Evolutionary conservation across 1,284 basidiomycete species (phyloP).

Genomic region (Heterobasidion parviporum): DNA sequence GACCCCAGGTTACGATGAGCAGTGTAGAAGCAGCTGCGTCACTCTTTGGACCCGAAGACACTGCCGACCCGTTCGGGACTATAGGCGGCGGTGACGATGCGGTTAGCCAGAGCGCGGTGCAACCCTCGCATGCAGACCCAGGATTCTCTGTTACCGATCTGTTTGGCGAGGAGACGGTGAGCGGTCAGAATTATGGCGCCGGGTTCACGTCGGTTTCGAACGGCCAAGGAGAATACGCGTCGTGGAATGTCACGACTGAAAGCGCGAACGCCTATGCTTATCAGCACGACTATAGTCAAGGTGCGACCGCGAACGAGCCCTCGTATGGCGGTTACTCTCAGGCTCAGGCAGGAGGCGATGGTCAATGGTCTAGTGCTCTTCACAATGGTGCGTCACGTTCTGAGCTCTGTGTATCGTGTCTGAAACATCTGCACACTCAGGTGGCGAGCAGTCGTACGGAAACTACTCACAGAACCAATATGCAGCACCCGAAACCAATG

Average conservation of each 20-base stretch:
- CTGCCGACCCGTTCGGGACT: conserved; percentile 57
- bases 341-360: background rate
- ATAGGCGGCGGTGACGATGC: conserved; percentile 34
- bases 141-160: conserved; percentile 15
- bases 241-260: conserved; percentile 3
- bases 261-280: background rate
- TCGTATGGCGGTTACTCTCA: background rate
- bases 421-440: background rate
- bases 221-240: background rate
- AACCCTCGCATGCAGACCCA: conserved; percentile 15
- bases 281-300: background rate
- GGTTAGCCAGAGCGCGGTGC: conserved; percentile 6
- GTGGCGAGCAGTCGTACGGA: background rate
- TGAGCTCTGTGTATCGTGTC: background rate
- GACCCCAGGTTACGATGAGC: conserved; percentile 31
- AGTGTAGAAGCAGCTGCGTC: conserved; percentile 69
- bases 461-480: background rate
- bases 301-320: background rate
- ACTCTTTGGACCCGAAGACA: conserved; percentile 60
- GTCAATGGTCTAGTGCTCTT: conserved; percentile 11
- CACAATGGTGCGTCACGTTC: background rate
- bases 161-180: conserved; percentile 12
- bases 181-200: background rate
- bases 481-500: background rate
- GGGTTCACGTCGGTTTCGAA: background rate